Percentiles rank a stretch among this genome's conserved stretches.
phyloP scores from a whole-genome alignment of 1,284 basidiomycete species.

The Ceraceosorus bombacis region DNA sequence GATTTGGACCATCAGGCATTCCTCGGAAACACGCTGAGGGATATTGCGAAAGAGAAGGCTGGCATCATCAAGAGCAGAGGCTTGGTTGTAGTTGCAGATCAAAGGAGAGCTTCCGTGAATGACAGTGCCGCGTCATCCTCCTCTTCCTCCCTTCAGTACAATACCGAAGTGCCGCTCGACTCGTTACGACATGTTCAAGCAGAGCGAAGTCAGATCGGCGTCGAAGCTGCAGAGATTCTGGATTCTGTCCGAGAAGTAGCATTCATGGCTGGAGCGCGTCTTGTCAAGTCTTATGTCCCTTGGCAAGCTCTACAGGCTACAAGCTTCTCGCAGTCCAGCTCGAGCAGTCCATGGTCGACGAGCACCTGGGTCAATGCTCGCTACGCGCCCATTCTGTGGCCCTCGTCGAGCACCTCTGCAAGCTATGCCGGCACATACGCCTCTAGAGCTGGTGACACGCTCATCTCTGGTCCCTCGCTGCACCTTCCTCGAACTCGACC shows the following conservation, averaged over 20 bases:
- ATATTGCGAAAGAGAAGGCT: constrained; percentile 76
- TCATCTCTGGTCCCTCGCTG: constrained; percentile 16
- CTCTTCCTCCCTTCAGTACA: too few relatives aligned
- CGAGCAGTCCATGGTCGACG: neutral
- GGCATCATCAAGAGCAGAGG: constrained; percentile 66
- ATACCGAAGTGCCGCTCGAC: neutral
- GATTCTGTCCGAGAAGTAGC: constrained; percentile 25
- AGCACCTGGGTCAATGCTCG: neutral
- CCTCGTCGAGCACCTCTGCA: constrained; percentile 1
- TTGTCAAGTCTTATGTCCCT: constrained; percentile 28
- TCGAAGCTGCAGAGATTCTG: constrained; percentile 22
- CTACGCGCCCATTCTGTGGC: neutral
- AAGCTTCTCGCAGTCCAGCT: neutral
- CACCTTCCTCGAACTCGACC: constrained; percentile 30
- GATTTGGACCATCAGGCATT: constrained; percentile 89
- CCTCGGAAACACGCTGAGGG: constrained; percentile 66
- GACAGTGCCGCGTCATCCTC: too few relatives aligned
- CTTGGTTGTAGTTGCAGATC: constrained; percentile 63
- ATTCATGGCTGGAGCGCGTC: constrained; percentile 18
- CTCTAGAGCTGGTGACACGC: constrained; percentile 24
- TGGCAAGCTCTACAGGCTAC: constrained; percentile 16
- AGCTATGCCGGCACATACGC: constrained; percentile 17
- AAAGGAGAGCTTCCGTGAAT: constrained; percentile 10
- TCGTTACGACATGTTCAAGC: neutral
- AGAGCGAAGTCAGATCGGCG: constrained; percentile 13